These are phyloP conservation scores for Verticillium tricorpus DNA, from an alignment of 2,329 filamentous ascomycete genomes.

Conservation along the genomic window DNA sequence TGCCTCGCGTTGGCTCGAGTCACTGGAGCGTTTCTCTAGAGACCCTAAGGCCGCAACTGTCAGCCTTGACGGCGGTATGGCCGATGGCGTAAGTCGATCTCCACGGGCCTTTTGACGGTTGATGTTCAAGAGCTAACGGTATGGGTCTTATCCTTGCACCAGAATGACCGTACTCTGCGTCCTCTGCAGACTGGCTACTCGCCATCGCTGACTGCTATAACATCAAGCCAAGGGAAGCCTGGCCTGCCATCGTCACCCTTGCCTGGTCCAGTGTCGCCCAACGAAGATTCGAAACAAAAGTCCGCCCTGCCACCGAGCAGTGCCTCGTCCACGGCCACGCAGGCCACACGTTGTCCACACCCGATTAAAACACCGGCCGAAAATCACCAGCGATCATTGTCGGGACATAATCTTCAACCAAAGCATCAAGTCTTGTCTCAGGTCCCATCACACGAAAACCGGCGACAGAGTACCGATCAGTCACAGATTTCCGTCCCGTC, in stretches of 20 bases:
- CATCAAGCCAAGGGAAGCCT: background rate
- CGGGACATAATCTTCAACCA: slow-evolving; percentile 15
- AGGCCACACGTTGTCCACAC: background rate
- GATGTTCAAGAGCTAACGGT: background rate
- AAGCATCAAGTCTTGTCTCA: slow-evolving; percentile 14
- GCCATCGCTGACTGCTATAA: background rate
- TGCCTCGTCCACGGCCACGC: slow-evolving; percentile 2
- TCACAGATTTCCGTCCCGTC: background rate
- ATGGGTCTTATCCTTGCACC: background rate
- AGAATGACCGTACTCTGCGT: slow-evolving; percentile 25
- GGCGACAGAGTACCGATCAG: background rate
- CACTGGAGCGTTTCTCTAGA: slow-evolving; percentile 40
- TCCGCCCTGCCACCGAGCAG: slow-evolving; percentile 13
- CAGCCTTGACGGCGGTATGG: slow-evolving; percentile 43
- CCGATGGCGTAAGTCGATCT: slow-evolving; percentile 31
- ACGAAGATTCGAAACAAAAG: slow-evolving; percentile 18
- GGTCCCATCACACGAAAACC: slow-evolving; percentile 5
- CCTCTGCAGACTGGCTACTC: slow-evolving; percentile 10
- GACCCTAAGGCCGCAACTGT: slow-evolving; percentile 35
- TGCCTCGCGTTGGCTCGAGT: slow-evolving; percentile 47
- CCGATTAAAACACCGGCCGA: background rate
- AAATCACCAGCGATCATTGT: slow-evolving; percentile 10
- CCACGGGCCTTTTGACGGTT: background rate
- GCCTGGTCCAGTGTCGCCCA: background rate
- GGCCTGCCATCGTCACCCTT: background rate